These are phyloP conservation scores for Pleurotus platypus DNA, from an alignment of 768 basidiomycete genomes.

Conservation along the genomic window DNA sequence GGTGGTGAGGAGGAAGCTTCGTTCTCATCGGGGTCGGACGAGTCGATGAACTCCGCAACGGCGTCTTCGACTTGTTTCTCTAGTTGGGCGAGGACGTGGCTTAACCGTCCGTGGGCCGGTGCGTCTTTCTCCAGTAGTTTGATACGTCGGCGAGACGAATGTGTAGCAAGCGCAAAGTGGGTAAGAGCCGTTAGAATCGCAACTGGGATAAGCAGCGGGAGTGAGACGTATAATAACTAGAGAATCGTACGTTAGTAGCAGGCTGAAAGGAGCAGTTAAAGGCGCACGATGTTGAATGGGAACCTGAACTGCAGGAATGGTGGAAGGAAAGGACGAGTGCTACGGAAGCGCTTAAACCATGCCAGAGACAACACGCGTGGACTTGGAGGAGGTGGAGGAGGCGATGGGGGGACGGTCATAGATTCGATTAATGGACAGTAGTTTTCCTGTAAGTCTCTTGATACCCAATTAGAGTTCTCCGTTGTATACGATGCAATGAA, in stretches of 20 bases:
- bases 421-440: conserved; percentile 56
- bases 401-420: conserved; percentile 40
- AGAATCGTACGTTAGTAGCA: neutral
- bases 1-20: neutral
- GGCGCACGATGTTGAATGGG: conserved; percentile 68
- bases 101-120: conserved; percentile 45
- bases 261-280: neutral
- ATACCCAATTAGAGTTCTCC: conserved; percentile 5
- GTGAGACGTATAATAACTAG: conserved; percentile 47
- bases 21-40: conserved; percentile 22
- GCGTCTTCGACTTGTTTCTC: conserved; percentile 60
- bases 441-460: conserved; percentile 52
- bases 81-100: conserved; percentile 51
- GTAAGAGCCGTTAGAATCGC: conserved; percentile 50
- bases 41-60: conserved; percentile 58
- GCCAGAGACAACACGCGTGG: conserved; percentile 34
- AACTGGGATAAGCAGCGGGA: conserved; percentile 67
- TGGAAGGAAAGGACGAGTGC: conserved; percentile 45
- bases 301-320: conserved; percentile 57
- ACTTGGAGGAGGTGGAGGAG: conserved; percentile 35
- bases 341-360: conserved; percentile 43
- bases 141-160: conserved; percentile 62
- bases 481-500: conserved; percentile 1
- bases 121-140: conserved; percentile 56
- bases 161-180: conserved; percentile 55